Conservation (phyloP, 805 yeast genomes). For the Candida cerambycidarum region DNA sequence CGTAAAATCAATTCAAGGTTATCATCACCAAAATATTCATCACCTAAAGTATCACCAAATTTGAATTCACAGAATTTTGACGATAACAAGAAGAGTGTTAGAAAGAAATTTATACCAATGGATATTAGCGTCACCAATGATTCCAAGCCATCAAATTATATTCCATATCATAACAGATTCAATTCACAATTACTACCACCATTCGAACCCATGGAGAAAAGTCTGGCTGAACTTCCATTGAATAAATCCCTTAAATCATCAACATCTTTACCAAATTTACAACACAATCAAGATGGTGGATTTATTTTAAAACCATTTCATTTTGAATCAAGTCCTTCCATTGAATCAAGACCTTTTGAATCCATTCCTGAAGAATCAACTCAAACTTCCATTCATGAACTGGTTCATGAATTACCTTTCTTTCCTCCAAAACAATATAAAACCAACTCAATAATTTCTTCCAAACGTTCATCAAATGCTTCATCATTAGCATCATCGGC, state of each 20-base stretch:
- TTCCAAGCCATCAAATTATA: conserved; percentile 14
- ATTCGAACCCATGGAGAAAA: conserved; percentile 9
- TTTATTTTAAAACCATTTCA: conserved; percentile 16
- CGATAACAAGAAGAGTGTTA: conserved; percentile 9
- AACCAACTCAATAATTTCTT: conserved; percentile 1
- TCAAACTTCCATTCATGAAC: neutral
- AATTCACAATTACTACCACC: conserved; percentile 15
- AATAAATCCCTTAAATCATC: neutral
- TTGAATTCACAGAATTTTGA: conserved; percentile 6
- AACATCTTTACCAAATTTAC: conserved; percentile 1
- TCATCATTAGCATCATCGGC: conserved; percentile 8
- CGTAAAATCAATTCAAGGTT: conserved; percentile 18
- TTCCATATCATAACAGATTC: conserved; percentile 8
- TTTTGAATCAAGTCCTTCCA: neutral
- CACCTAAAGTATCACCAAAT: conserved; percentile 3
- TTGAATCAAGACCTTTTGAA: neutral
- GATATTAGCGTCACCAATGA: conserved; percentile 17
- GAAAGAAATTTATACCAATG: conserved; percentile 21
- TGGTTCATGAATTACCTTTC: neutral
- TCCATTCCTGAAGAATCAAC: neutral
- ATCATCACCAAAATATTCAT: conserved; percentile 4
- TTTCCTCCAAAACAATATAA: conserved; percentile 1
- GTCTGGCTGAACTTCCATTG: neutral
- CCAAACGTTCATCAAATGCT: conserved; percentile 4
- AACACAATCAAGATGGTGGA: neutral